phyloP scores from a whole-genome alignment of 768 basidiomycete species.

The Leccinum obscurum region DNA sequence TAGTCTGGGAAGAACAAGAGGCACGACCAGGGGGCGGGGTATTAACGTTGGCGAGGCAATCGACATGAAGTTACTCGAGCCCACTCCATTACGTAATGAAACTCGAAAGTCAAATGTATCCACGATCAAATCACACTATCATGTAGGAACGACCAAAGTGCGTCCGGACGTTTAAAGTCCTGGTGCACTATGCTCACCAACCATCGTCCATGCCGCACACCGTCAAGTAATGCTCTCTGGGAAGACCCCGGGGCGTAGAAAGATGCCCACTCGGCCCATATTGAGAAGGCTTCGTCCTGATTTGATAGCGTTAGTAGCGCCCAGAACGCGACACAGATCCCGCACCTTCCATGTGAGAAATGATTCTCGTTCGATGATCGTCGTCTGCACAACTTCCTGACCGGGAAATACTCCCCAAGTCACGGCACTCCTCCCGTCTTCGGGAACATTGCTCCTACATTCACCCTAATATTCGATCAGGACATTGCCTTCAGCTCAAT shows the following conservation, averaged over 20 bases:
- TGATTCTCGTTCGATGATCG: slow-evolving; percentile 92
- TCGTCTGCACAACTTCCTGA: slow-evolving; percentile 93
- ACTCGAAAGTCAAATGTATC: background rate
- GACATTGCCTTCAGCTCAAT: background rate
- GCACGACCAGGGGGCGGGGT: slow-evolving; percentile 61
- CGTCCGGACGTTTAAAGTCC: slow-evolving; percentile 78
- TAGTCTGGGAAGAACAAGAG: slow-evolving; percentile 61
- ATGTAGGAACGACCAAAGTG: slow-evolving; percentile 84
- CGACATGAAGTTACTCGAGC: slow-evolving; percentile 39
- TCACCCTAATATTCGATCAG: slow-evolving; percentile 55
- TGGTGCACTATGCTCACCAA: slow-evolving; percentile 92
- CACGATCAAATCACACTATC: slow-evolving; percentile 18
- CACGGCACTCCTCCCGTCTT: slow-evolving; percentile 86
- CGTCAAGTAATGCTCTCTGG: slow-evolving; percentile 72
- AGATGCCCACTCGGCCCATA: slow-evolving; percentile 94
- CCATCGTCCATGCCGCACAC: slow-evolving; percentile 76
- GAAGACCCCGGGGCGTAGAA: slow-evolving; percentile 77
- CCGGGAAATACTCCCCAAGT: slow-evolving; percentile 99
- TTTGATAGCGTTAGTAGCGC: background rate
- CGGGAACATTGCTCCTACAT: slow-evolving; percentile 73
- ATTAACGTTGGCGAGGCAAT: slow-evolving; percentile 72
- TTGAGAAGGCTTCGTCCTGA: slow-evolving; percentile 94
- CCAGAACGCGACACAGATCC: background rate
- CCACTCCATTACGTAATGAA: background rate
- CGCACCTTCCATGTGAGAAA: slow-evolving; percentile 96